These are phyloP conservation scores for Coriaria nepalensis DNA, from an alignment of 306 rosid species.

Conservation along the genomic window DNA sequence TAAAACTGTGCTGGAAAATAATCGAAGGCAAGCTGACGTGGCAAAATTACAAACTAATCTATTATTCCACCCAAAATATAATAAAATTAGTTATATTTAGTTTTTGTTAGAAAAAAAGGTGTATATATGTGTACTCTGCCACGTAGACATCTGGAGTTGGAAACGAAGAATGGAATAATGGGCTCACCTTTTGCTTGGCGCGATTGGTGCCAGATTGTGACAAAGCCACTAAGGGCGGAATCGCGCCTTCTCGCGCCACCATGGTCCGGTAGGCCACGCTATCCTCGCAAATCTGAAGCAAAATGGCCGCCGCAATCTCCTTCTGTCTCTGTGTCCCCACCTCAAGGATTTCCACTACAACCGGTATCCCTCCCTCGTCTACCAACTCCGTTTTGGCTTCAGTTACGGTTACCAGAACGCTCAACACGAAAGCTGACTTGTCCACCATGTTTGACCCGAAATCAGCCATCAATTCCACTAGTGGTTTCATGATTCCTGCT, in stretches of 20 bases:
- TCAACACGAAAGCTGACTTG: slow-evolving; percentile 72
- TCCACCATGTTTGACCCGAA: slow-evolving; percentile 87
- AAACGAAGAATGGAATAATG: slow-evolving; percentile 6
- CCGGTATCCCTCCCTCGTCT: slow-evolving; percentile 86
- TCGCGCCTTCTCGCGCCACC: slow-evolving; percentile 97
- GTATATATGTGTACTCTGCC: too few relatives aligned
- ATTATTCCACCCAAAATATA: too few relatives aligned
- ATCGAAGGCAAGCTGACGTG: too few relatives aligned
- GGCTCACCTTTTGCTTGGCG: slow-evolving; percentile 83
- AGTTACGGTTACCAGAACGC: slow-evolving; percentile 55
- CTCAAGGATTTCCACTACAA: slow-evolving; percentile 78
- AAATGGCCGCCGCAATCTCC: slow-evolving; percentile 62
- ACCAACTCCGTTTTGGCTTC: slow-evolving; percentile 72
- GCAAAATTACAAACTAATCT: too few relatives aligned
- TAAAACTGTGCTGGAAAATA: too few relatives aligned
- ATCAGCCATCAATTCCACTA: slow-evolving; percentile 89
- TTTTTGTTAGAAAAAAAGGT: too few relatives aligned
- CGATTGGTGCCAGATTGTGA: slow-evolving; percentile 91
- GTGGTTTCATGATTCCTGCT: slow-evolving; percentile 76
- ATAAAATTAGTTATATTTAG: too few relatives aligned
- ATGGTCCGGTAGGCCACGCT: slow-evolving; percentile 39
- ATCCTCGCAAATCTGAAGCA: slow-evolving; percentile 72
- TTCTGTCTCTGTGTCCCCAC: slow-evolving; percentile 82
- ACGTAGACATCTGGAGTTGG: slow-evolving; percentile 22
- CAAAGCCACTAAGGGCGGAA: slow-evolving; percentile 85